Evolutionary conservation across 441 rosid species (phyloP), one percentile per base, ranked within the genome.

Genomic region (Viola pubescens): DNA sequence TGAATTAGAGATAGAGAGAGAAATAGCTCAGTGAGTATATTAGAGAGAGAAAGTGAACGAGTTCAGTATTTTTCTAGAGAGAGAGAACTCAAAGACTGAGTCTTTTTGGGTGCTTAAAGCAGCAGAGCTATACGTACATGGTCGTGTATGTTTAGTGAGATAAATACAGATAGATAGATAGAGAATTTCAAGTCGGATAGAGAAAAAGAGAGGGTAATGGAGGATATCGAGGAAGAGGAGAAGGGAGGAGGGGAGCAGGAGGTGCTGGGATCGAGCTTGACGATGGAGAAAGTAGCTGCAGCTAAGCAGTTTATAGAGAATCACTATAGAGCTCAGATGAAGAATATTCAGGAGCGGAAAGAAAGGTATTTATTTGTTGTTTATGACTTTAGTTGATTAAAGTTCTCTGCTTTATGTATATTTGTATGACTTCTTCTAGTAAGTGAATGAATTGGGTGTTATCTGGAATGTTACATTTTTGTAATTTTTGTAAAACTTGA

Each of bases 201-300:
- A 60, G 67, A 59, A 54, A 44, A 52, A 65, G 71, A 55, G 75
- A 34, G 75, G 60, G 82, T 78, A 47, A 81, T 72, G 77, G 86
- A 85, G 67, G 80, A 37, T 38, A 80, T 78, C 49, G 77, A 70
- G 69, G 87, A 73, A 64, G 80, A 68, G 43, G 66, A 26, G 16
- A 34, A 39, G 34, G 34, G 34, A 3, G 62, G 38, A 46, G 78
- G 56, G 9, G 79, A 26, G 55, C 78, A 78, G 66, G 91, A 81
- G 81, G 86, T 80, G 66, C 48, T 80, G 62, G 95, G 94, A 63
- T 92, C 97, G 69, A 89, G 85, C 70, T 84, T 89, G 79, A 89
- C 97, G 63, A 82, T 92, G 95, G 98, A 89, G 91, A 92, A 77
- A 67, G 98, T 92, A 56, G 98, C 98, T n/a, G 97, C 97, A 10